Percentiles rank a stretch among this genome's conserved stretches.
phyloP scores from a whole-genome alignment of 495 filamentous ascomycete genomes.

The Trichocladium antarcticum region DNA sequence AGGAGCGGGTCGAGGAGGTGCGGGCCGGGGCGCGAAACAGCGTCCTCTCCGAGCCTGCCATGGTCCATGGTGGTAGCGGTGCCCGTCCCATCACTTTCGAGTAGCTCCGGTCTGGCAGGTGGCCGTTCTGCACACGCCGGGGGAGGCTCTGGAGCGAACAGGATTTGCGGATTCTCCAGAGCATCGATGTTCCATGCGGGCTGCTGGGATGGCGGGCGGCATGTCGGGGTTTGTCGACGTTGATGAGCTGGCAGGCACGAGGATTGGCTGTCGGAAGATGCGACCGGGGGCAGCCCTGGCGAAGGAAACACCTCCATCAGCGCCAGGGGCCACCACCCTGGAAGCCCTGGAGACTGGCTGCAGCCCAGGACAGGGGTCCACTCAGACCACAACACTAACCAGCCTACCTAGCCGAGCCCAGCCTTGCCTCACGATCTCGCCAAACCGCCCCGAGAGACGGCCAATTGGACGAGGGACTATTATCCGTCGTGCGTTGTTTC shows the following conservation, averaged over 20 bases:
- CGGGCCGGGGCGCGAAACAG: slow-evolving; percentile 19
- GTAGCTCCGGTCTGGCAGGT: slow-evolving; percentile 2
- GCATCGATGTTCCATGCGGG: slow-evolving; percentile 25
- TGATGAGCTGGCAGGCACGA: slow-evolving; percentile 29
- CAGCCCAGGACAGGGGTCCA: neutral
- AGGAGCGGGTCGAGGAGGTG: slow-evolving; percentile 18
- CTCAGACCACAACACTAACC: neutral
- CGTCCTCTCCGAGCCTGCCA: slow-evolving; percentile 26
- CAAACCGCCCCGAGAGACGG: too few relatives aligned
- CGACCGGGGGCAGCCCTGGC: neutral
- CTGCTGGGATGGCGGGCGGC: slow-evolving; percentile 1
- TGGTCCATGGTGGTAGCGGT: slow-evolving; percentile 25
- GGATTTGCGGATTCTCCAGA: slow-evolving; percentile 19
- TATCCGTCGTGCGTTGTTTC: too few relatives aligned
- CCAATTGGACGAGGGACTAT: too few relatives aligned
- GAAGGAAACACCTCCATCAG: neutral
- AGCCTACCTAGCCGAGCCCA: neutral
- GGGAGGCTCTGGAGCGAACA: slow-evolving; percentile 11
- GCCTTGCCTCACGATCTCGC: neutral
- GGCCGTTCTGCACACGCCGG: slow-evolving; percentile 11
- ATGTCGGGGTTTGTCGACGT: slow-evolving; percentile 25
- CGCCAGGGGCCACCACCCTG: neutral
- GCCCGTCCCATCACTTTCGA: slow-evolving; percentile 19
- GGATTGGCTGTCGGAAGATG: slow-evolving; percentile 19
- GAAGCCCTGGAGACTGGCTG: neutral